phyloP scores from a whole-genome alignment of 768 basidiomycete species.

The Rhodotorula babjevae region DNA sequence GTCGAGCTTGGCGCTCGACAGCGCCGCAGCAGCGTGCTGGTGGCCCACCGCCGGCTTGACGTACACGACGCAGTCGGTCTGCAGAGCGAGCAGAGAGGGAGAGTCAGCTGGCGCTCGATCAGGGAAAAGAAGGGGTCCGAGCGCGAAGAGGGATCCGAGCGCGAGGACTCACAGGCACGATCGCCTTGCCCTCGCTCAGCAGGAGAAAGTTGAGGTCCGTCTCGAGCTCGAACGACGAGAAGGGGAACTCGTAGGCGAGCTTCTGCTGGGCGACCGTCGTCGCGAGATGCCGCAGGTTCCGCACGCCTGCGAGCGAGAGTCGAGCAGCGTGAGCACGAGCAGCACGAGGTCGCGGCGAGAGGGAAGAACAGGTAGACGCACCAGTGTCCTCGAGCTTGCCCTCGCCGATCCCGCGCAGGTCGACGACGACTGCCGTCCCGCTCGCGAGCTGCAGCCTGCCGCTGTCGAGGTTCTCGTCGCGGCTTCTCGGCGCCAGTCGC shows the following conservation, averaged over 20 bases:
- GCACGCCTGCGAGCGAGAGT: slow-evolving; percentile 30
- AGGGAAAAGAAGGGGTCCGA: neutral
- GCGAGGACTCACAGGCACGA: slow-evolving; percentile 39
- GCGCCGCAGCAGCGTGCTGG: neutral
- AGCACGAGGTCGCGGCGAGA: too few species aligned
- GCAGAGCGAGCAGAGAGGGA: neutral
- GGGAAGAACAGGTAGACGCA: neutral
- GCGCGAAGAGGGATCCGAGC: neutral
- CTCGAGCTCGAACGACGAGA: slow-evolving; percentile 43
- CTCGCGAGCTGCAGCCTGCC: slow-evolving; percentile 41
- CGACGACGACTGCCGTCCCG: slow-evolving; percentile 40
- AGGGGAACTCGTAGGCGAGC: slow-evolving; percentile 44
- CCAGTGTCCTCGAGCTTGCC: slow-evolving; percentile 43
- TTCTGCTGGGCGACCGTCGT: slow-evolving; percentile 42
- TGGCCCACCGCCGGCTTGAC: slow-evolving; percentile 15
- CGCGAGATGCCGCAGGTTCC: slow-evolving; percentile 42
- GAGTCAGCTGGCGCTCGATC: too few species aligned
- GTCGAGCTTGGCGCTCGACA: slow-evolving; percentile 19
- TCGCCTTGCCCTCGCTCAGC: slow-evolving; percentile 42
- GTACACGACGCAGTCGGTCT: slow-evolving; percentile 42
- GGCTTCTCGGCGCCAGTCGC: slow-evolving; percentile 26
- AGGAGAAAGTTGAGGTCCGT: slow-evolving; percentile 42
- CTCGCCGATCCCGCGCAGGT: slow-evolving; percentile 40
- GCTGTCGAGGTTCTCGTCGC: slow-evolving; percentile 41
- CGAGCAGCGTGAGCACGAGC: too few species aligned